Evolutionary conservation across 139 green algal species (phyloP), one percentile per base, ranked within the genome.

Genomic region (Gonium pectorale): DNA sequence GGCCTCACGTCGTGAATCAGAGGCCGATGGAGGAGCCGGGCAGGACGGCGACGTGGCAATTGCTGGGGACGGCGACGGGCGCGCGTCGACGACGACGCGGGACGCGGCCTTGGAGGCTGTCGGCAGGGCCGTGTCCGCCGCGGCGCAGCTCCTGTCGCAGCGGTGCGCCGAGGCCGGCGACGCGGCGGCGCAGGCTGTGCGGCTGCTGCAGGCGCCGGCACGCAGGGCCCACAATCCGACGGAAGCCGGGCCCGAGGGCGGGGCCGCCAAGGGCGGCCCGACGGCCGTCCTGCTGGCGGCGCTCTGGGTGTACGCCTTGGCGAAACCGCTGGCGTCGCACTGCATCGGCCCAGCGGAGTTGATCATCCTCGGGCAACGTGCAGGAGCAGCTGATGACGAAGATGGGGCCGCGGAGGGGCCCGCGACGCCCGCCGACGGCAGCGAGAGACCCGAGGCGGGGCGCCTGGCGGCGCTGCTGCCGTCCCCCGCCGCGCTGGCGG

Each of bases 291-390:
- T 83, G 43, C 26, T 70, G n/a, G 62, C 77, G n/a, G 21, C 62
- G 43, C 29, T 83, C 41, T 83, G 77, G 77, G 7, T 27, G 17
- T 73, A 46, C 43, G 77, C 64, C 22, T 44, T 83, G 15, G 29
- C 62, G 1, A 49, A 40, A 62, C 77, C 59, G 43, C 43, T 83
- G 43, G 43, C 62, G 40, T 35, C 43, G 33, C 44, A 35, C 31
- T 83, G 77, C 43, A 43, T 74, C 4, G 77, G 62, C 6, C 62
- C 62, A 0, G 41, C 77, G 13, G 77, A 83, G 6, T 31, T 73
- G 41, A 17, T 72, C n/a, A n/a, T n/a, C n/a, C n/a, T n/a, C n/a
- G n/a, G n/a, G 37, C 31, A 5, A 21, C 3, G 4, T 8, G 21
- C n/a, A n/a, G 13, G 8, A 7, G 40, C 7, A n/a, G n/a, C 68